These are phyloP conservation scores for Tulasnella sp. DNA, from an alignment of 768 basidiomycete genomes.

Conservation along the genomic window DNA sequence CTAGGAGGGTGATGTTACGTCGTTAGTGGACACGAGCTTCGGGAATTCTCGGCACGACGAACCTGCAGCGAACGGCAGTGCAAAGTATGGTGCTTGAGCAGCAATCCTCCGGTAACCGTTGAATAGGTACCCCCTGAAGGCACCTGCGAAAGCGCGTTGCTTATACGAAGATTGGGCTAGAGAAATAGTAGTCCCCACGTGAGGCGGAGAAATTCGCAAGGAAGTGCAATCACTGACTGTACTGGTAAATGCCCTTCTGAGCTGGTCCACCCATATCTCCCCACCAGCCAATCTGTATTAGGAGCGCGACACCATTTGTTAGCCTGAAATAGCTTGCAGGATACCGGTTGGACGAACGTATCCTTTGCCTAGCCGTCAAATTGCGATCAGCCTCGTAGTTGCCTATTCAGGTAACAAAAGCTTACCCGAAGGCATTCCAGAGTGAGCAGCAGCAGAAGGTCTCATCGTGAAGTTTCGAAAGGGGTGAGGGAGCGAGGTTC, in stretches of 20 bases:
- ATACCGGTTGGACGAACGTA: conserved; percentile 9
- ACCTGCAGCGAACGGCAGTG: conserved; percentile 68
- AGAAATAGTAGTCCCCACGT: conserved; percentile 1
- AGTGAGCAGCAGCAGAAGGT: conserved; percentile 8
- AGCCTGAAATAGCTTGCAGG: no score
- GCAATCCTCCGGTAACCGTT: conserved; percentile 73
- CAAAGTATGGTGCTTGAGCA: conserved; percentile 63
- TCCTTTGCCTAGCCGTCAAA: conserved; percentile 12
- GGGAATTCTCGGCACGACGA: conserved; percentile 25
- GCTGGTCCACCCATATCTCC: conserved; percentile 58
- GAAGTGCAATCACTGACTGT: conserved; percentile 46
- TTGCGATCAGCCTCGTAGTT: no score
- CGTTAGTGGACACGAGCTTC: background rate
- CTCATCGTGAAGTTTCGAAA: conserved; percentile 11
- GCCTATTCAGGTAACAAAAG: background rate
- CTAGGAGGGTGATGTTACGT: conserved; percentile 30
- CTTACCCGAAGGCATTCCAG: conserved; percentile 15
- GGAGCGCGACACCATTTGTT: background rate
- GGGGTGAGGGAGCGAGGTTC: conserved; percentile 3
- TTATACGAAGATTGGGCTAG: conserved; percentile 76
- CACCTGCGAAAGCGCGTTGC: conserved; percentile 57
- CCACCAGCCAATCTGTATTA: conserved; percentile 74
- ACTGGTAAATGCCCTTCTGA: conserved; percentile 65
- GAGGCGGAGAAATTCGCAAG: background rate
- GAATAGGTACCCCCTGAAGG: conserved; percentile 65